Evolutionary conservation across 305 asterid genomes (phyloP), one percentile per base, ranked within the genome.

Genomic region (Rubia tinctorum): DNA sequence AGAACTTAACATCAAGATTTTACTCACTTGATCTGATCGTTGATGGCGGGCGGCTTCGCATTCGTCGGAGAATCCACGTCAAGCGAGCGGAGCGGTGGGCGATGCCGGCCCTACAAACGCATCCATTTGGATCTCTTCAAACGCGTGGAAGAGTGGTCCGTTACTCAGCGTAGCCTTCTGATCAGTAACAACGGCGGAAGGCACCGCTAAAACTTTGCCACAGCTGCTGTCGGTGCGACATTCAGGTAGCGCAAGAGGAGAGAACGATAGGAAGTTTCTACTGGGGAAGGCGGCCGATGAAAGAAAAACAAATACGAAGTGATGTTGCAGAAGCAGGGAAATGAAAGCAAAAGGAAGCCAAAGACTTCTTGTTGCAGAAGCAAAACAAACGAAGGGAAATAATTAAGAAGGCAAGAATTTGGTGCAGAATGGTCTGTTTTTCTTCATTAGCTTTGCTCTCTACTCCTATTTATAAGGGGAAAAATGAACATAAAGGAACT

Each of bases 1-100:
- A n/a, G n/a, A n/a, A n/a, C n/a, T n/a, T n/a, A n/a, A n/a, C n/a
- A 56, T 18, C 6, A n/a, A 1, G 6, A 25, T 7, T n/a, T 30
- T 42, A 72, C 87, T 88, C 49, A 93, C 97, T 93, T 91, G 77
- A 93, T 93, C 88, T 93, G 98, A 80, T 87, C 95, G 80, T 93
- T 93, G 22, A 93, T 73, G n/a, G n/a, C n/a, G n/a, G 14, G 92
- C 93, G 69, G 89, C 76, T 82, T 91, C 98, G 69, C 91, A 86
- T 22, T 86, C 87, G 8, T 84, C 68, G 0, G 81, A 62, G 68
- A 72, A 88, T 79, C 74, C 68, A 72, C 91, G 98, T 2, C 97
- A 85, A 66, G 98, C 91, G 71, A 93, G 85, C 2, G 97, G 91
- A 71, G 58, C 72, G 10, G 78, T 78, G 30, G 80, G 86, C 30